These are phyloP conservation scores for Stachybotrys elegans DNA, from an alignment of 2,329 filamentous ascomycete genomes.

Conservation along the genomic window DNA sequence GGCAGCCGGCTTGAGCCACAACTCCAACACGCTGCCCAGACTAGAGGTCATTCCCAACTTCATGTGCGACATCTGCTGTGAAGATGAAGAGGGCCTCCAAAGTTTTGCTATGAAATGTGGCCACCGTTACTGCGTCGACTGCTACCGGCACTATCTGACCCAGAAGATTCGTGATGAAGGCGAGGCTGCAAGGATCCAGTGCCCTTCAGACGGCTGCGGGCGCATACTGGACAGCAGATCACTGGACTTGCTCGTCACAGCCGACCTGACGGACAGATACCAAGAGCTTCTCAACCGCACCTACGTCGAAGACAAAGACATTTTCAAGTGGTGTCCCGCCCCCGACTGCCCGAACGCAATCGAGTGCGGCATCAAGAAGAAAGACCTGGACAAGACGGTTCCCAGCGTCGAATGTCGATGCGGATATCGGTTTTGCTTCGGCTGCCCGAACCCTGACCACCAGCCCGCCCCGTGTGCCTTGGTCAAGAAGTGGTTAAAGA, in stretches of 20 bases:
- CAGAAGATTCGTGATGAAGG: conserved; percentile 96
- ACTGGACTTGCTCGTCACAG: conserved; percentile 67
- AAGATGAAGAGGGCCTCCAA: conserved; percentile 70
- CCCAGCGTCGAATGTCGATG: conserved; percentile 86
- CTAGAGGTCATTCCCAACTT: conserved; percentile 72
- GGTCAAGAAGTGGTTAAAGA: conserved; percentile 95
- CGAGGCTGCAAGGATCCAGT: conserved; percentile 91
- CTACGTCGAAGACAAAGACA: conserved; percentile 95
- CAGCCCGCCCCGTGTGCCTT: conserved; percentile 87
- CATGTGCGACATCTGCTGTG: conserved; percentile 91
- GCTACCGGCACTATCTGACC: conserved; percentile 83
- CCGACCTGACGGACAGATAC: conserved; percentile 60
- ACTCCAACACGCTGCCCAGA: conserved; percentile 55
- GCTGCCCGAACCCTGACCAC: conserved; percentile 83
- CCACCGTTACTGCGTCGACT: conserved; percentile 88
- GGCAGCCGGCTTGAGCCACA: conserved; percentile 72
- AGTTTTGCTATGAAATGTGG: conserved; percentile 94
- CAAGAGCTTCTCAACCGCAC: conserved; percentile 83
- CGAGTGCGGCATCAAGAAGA: conserved; percentile 82
- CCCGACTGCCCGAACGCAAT: conserved; percentile 95
- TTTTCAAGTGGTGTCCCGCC: conserved; percentile 94
- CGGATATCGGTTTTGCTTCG: conserved; percentile 89
- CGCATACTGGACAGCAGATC: conserved; percentile 89
- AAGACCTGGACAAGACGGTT: conserved; percentile 78
- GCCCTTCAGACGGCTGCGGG: conserved; percentile 80